Base-by-base conservation (phyloP, 2,329 filamentous ascomycete genomes). In the Cladosporium sp. region DNA sequence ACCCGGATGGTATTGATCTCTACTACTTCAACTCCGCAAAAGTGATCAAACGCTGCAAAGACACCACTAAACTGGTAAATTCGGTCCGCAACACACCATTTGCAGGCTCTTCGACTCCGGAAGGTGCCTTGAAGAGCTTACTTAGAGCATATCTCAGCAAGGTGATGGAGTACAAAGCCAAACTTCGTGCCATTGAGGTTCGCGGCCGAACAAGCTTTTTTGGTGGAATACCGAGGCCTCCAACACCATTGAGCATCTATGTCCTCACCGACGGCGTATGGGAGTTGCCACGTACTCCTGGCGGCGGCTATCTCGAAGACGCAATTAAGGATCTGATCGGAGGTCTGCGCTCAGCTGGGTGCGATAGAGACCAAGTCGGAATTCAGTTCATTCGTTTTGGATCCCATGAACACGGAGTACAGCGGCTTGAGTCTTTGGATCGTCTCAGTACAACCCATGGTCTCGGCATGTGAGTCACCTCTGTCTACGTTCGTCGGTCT, bases 331-430 rank as follows among this genome's bases (percentile, higher is more conserved):
- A 34, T 17, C 22, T 60, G 13, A 52, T 50, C 10, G n/a, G 47
- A 17, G 32, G 24, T 13, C 20, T 58, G 13, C n/a, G 12, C 6
- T 17, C 22, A 2, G 32, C 34, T 20, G 40, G 32, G 10, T 50
- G 28, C 9, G 19, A 17, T 3, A 40, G 36, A 20, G 10, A 45
- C 3, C 54, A 65, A 15, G 40, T 67, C n/a, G 66, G 64, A 9
- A 64, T 68, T 10, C 66, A 68, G 39, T 66, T 68, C 56, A 63
- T 68, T 44, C 60, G 61, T 2, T 67, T 68, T 54, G 66, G 66
- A 3, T 49, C 61, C 20, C 40, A 63, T 44, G 28, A 40, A 39
- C n/a, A 44, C 12, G 62, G 60, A n/a, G 51, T 55, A 24, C 10
- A 53, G 3, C 40, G 54, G 19, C 58, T 66, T 8, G 37, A 59